These are phyloP conservation scores for Oryza glumipatula DNA, from an alignment of 176 grass and related monocot species.

Conservation along the genomic window DNA sequence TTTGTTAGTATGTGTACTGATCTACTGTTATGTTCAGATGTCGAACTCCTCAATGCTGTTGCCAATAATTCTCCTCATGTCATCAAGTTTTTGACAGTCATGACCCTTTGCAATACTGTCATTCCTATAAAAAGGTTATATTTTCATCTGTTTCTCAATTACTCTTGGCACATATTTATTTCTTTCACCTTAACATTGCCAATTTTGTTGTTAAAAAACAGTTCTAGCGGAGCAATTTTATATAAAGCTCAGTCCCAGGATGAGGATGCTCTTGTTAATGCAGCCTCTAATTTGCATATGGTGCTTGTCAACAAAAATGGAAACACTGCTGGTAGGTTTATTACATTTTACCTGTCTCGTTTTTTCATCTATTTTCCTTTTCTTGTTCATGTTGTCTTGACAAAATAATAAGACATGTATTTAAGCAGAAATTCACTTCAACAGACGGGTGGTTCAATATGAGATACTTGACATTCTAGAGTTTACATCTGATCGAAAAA, in stretches of 20 bases:
- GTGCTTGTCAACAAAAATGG: conserved; percentile 83
- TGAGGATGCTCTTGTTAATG: conserved; percentile 99
- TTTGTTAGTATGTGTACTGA: conserved; percentile 42
- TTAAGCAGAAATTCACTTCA: conserved; percentile 82
- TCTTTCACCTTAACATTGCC: conserved; percentile 9
- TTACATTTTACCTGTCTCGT: conserved; percentile 16
- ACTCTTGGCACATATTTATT: background rate
- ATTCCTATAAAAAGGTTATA: conserved; percentile 85
- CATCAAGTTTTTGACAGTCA: conserved; percentile 85
- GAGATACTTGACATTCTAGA: conserved; percentile 91
- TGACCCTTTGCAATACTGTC: conserved; percentile 98
- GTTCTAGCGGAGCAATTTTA: conserved; percentile 68
- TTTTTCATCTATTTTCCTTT: conserved; percentile 28
- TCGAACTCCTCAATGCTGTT: conserved; percentile 85
- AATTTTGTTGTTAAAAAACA: conserved; percentile 44
- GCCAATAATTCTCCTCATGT: conserved; percentile 67
- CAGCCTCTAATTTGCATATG: conserved; percentile 84
- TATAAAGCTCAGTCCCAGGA: conserved; percentile 99
- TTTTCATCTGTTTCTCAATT: conserved; percentile 15
- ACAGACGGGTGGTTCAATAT: conserved; percentile 63
- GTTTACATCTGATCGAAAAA: conserved; percentile 98
- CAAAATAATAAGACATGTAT: conserved; percentile 31
- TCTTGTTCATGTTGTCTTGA: conserved; percentile 12
- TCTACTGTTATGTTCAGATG: conserved; percentile 60
- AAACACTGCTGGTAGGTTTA: conserved; percentile 67